These are phyloP conservation scores for Aaosphaeria pasadenensis DNA, from an alignment of 2,329 filamentous ascomycete species.

Conservation along the genomic window DNA sequence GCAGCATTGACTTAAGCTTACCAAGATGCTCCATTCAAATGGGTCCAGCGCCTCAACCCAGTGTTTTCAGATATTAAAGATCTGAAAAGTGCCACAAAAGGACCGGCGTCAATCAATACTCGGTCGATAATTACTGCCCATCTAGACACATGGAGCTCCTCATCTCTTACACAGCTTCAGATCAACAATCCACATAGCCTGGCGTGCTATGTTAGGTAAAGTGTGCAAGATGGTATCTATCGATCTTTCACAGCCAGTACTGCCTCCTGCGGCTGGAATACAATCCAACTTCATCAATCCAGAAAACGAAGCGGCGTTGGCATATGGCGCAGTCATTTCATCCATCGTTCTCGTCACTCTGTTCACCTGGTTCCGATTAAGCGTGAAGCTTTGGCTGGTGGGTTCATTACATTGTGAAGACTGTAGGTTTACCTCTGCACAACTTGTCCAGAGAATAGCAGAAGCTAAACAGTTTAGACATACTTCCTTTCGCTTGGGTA, in stretches of 20 bases:
- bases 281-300: constrained; percentile 7
- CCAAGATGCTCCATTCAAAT: no score
- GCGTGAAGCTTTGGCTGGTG: constrained; percentile 11
- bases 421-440: constrained; percentile 6
- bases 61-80: no score
- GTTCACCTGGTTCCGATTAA: constrained; percentile 13
- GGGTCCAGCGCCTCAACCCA: no score
- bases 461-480: constrained; percentile 8
- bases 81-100: no score
- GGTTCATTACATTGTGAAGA: constrained; percentile 9
- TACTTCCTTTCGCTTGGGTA: constrained; percentile 15
- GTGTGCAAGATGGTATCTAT: neutral
- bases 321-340: constrained; percentile 5
- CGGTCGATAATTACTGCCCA: no score
- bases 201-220: neutral
- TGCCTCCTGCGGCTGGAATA: neutral
- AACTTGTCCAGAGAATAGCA: neutral
- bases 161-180: no score
- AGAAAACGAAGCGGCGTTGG: constrained; percentile 6
- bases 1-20: no score
- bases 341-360: constrained; percentile 6
- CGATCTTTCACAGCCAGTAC: neutral
- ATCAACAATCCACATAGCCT: no score
- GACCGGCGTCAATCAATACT: no score
- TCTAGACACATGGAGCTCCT: no score